phyloP scores from a whole-genome alignment of 2,329 filamentous ascomycete genomes.

The Alternaria panax region DNA sequence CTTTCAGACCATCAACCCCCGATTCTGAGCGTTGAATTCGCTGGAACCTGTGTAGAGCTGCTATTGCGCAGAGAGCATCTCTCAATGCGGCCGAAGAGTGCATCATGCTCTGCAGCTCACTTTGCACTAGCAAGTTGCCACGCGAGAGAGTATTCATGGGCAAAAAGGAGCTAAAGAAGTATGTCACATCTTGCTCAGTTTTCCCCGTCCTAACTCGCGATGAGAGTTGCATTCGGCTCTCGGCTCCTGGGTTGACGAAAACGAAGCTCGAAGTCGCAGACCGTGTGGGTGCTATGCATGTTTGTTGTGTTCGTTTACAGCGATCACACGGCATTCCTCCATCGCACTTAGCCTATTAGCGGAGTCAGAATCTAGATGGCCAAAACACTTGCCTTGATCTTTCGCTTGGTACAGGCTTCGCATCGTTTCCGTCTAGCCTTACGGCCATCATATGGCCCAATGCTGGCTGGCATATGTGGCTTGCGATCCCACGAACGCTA shows the following conservation, averaged over 20 bases:
- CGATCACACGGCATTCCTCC: slow-evolving; percentile 32
- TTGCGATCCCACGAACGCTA: not conserved
- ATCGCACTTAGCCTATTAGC: slow-evolving; percentile 26
- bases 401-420: slow-evolving; percentile 34
- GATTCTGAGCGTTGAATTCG: not conserved
- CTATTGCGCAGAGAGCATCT: slow-evolving; percentile 31
- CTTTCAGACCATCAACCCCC: not conserved
- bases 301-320: slow-evolving; percentile 26
- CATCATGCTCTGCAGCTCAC: slow-evolving; percentile 20
- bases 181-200: slow-evolving; percentile 20
- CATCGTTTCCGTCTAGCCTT: slow-evolving; percentile 37
- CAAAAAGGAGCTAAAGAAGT: slow-evolving; percentile 35
- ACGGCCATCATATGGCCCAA: slow-evolving; percentile 41
- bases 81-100: slow-evolving; percentile 23
- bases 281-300: slow-evolving; percentile 18
- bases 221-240: not conserved
- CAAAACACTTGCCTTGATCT: slow-evolving; percentile 28
- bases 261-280: slow-evolving; percentile 14
- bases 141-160: slow-evolving; percentile 29
- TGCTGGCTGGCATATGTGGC: slow-evolving; percentile 24
- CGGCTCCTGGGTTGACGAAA: slow-evolving; percentile 21
- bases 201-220: not conserved
- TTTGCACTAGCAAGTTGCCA: slow-evolving; percentile 9
- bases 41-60: slow-evolving; percentile 19
- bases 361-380: not conserved